Evolutionary conservation across 2,329 filamentous ascomycete genomes (phyloP), one percentile per base, ranked within the genome.

Genomic region (Xylariaceae sp.): DNA sequence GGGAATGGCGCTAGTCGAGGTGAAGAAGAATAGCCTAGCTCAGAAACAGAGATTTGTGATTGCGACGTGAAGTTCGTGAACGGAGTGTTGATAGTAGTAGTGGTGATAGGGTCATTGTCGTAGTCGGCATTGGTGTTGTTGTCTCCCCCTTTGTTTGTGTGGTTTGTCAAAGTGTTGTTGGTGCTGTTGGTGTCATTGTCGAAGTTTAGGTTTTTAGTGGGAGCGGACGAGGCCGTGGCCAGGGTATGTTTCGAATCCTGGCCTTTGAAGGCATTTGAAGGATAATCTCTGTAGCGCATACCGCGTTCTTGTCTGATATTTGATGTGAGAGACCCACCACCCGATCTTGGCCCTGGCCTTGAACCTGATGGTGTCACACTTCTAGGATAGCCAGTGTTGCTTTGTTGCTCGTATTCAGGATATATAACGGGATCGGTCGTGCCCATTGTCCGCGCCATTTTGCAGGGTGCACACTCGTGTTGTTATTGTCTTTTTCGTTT

Each of bases 241-340:
- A 57, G 67, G 54, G 54, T 50, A 14, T 64, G 64, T 64, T 67
- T 67, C 59, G 60, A 52, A 59, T 66, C 62, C 48, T 62, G 63
- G 50, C 54, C 45, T 61, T 56, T 58, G 44, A 61, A 62, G 44
- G 59, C 62, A 56, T 65, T 57, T 50, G 60, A 56, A 29, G 59
- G 66, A 57, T 60, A 60, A 55, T 66, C 66, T 53, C 65, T 65
- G 49, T 61, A 56, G 52, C 62, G 66, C 54, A 67, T 54, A 54
- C 67, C 69, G 52, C 67, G 67, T 50, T 70, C 66, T 50, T 61
- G 65, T 60, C 57, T 67, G 59, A 63, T 56, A 48, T 60, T 56
- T 45, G 66, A 56, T 48, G 62, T 65, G 57, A 54, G 43, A 49
- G 51, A 48, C 52, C 42, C 53, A 50, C 58, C 55, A 43, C 60